Percentiles rank a stretch among this genome's conserved stretches.
Conservation (phyloP, 116 monocot genomes). For the Zostera marina region DNA sequence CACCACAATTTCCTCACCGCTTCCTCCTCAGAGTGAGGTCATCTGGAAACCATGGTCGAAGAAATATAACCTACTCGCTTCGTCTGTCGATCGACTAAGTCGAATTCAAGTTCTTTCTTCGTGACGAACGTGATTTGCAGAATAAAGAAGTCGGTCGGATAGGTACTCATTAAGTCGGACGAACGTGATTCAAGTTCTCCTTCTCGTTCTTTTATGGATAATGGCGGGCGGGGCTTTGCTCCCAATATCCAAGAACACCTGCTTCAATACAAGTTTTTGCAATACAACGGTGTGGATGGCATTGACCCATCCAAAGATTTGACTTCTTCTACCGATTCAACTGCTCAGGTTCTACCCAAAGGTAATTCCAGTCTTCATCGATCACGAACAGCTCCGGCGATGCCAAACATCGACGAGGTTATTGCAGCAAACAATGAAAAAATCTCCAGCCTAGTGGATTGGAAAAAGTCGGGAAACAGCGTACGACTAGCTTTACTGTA, state of each 20-base stretch:
- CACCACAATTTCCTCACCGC: too few species aligned
- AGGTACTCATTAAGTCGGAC: too few species aligned
- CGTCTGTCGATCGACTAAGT: too few species aligned
- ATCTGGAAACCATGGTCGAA: too few species aligned
- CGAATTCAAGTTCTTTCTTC: too few species aligned
- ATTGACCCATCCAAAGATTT: background rate
- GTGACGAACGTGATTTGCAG: too few species aligned
- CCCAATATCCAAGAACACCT: background rate
- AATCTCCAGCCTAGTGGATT: background rate
- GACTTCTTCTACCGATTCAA: background rate
- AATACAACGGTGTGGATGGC: background rate
- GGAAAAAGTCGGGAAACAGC: background rate
- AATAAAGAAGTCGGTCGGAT: too few species aligned
- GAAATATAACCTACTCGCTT: too few species aligned
- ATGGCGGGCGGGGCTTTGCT: constrained; percentile 6
- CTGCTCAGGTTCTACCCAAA: background rate
- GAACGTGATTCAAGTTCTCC: too few species aligned
- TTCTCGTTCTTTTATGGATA: constrained; percentile 7
- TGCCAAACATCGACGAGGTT: constrained; percentile 19
- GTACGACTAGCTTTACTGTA: constrained; percentile 6
- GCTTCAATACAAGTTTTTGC: too few species aligned
- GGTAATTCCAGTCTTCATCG: constrained; percentile 11
- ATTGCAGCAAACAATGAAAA: background rate
- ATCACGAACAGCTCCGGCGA: constrained; percentile 22
- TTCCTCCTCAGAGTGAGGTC: too few species aligned